A percentile compares a stretch with the other conserved stretches of the same genome.
These are phyloP conservation scores for Stagonosporopsis vannaccii DNA, from an alignment of 2,329 filamentous ascomycete species.

Conservation along the genomic window DNA sequence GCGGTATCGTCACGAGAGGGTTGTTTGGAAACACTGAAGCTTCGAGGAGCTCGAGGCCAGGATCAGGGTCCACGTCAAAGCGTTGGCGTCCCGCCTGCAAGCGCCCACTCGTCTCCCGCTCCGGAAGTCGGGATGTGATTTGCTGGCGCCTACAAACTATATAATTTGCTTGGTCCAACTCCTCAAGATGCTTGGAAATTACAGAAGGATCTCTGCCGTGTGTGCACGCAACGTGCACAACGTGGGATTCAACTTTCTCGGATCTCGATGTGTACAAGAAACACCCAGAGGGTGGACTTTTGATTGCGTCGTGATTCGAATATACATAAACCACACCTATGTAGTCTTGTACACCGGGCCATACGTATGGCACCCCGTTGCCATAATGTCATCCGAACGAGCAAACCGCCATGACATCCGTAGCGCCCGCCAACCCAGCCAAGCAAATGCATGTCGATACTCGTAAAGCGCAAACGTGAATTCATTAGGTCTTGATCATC, in stretches of 20 bases:
- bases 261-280: neutral
- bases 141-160: slow-evolving; percentile 11
- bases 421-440: slow-evolving; percentile 30
- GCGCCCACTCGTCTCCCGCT: slow-evolving; percentile 22
- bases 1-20: neutral
- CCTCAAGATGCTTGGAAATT: neutral
- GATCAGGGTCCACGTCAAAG: slow-evolving; percentile 23
- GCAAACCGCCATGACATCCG: slow-evolving; percentile 20
- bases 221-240: neutral
- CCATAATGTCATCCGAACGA: slow-evolving; percentile 15
- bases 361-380: slow-evolving; percentile 7
- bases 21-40: slow-evolving; percentile 6
- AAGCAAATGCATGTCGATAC: slow-evolving; percentile 33
- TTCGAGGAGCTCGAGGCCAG: slow-evolving; percentile 4
- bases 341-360: slow-evolving; percentile 16
- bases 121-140: slow-evolving; percentile 14
- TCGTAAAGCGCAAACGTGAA: slow-evolving; percentile 29
- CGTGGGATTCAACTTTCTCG: neutral
- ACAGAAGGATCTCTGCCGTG: neutral
- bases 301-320: slow-evolving; percentile 11
- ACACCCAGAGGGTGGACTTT: slow-evolving; percentile 8
- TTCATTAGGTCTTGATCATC: slow-evolving; percentile 74
- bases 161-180: slow-evolving; percentile 4
- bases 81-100: slow-evolving; percentile 23
- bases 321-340: slow-evolving; percentile 14